Conservation (phyloP, 768 basidiomycete genomes). For the Leccinum olivaceopallidum region DNA sequence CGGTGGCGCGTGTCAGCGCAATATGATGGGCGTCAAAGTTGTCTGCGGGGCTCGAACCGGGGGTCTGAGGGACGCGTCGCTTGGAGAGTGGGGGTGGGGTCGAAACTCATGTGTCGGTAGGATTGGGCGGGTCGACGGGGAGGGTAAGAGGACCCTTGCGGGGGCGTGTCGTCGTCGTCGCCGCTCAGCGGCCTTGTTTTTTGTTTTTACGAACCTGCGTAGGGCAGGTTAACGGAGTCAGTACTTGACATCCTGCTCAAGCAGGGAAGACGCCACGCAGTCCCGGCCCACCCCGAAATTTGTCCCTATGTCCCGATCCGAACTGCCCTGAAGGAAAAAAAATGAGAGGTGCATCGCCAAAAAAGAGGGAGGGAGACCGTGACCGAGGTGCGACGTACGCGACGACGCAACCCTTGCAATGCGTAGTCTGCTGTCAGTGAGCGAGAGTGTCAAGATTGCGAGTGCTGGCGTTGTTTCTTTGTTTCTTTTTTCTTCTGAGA, state of each 20-base stretch:
- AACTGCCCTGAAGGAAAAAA: neutral
- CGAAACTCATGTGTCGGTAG: neutral
- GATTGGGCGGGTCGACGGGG: neutral
- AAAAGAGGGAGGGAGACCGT: slow-evolving; percentile 1
- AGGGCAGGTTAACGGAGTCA: neutral
- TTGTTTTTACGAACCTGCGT: neutral
- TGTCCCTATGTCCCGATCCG: neutral
- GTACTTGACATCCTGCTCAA: neutral
- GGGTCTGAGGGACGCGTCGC: neutral
- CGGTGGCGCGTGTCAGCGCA: neutral
- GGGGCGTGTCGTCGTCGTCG: neutral
- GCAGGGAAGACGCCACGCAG: neutral
- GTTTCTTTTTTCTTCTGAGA: neutral
- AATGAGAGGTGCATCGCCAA: neutral
- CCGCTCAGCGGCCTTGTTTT: neutral
- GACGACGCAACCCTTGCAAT: neutral
- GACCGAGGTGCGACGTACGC: neutral
- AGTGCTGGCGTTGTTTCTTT: neutral
- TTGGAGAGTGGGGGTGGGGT: neutral
- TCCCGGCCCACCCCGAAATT: neutral
- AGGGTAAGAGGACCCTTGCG: neutral
- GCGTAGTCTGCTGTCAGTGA: neutral
- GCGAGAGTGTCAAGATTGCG: neutral
- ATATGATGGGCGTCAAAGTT: neutral
- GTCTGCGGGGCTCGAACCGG: neutral